Percentiles rank a stretch among this genome's conserved stretches.
phyloP scores from a whole-genome alignment of 1,284 basidiomycete species.

The Fomitopsis betulina region DNA sequence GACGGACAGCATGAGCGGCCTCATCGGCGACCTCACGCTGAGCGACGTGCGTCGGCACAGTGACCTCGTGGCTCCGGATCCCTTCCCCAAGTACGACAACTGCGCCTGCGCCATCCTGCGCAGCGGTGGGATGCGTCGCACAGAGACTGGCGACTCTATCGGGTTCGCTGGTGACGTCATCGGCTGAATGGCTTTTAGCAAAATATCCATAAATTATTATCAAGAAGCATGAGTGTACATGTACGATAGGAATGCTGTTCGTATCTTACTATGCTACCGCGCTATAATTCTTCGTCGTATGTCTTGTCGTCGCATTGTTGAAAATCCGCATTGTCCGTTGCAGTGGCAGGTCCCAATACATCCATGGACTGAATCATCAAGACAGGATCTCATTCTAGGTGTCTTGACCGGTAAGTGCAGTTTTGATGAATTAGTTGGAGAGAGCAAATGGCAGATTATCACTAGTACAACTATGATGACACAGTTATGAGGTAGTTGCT shows the following conservation, averaged over 20 bases:
- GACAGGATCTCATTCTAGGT: not conserved
- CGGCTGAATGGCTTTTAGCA: not conserved
- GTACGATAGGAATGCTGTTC: not conserved
- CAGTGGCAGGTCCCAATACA: not conserved
- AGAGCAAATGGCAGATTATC: no score
- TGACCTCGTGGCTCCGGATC: not conserved
- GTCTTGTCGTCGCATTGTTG: not conserved
- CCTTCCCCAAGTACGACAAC: conserved; percentile 2
- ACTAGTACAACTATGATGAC: no score
- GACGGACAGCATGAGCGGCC: conserved; percentile 4
- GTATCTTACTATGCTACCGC: not conserved
- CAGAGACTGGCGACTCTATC: conserved; percentile 16
- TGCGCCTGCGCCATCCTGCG: conserved; percentile 6
- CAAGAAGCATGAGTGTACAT: not conserved
- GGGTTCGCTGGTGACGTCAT: conserved; percentile 17
- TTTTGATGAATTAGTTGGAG: no score
- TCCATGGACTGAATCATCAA: not conserved
- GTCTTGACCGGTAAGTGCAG: no score
- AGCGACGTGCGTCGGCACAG: not conserved
- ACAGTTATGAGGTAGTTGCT: no score
- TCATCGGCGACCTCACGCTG: not conserved
- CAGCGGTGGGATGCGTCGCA: conserved; percentile 11
- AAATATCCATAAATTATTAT: not conserved
- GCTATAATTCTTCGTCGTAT: not conserved
- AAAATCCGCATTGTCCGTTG: not conserved